Evolutionary conservation across 2,329 filamentous ascomycete species (phyloP), one percentile per base, ranked within the genome.

Genomic region (Cercospora citrullina): DNA sequence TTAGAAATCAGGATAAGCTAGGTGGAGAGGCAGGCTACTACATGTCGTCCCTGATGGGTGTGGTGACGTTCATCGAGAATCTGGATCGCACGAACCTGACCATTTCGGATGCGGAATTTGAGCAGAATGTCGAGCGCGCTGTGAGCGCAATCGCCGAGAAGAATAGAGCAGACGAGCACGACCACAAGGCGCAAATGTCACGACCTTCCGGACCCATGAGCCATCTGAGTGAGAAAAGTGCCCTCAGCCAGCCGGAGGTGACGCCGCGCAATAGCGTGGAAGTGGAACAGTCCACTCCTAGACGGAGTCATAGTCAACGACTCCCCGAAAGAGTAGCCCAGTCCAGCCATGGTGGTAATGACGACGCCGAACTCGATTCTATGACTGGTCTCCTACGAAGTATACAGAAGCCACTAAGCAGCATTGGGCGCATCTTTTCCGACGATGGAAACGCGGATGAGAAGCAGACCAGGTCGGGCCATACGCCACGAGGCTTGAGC

Each of bases 21-120:
- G 92, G 91, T 26, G 95, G 95, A n/a, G 95, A 99, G 83, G 94
- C 95, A 14, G 95, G 95, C 12, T 99, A 99, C 80, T 99, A 99
- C 80, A 87, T 99, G 65, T 98, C 94, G 33, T 98, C 95, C 7
- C 82, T 99, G 73, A 92, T 94, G 90, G 95, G 95, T 63, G 95
- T 93, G 45, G 90, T 99, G 60, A 93, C 97, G 75, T 99, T 99
- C 79, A 92, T 99, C 73, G 95, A 99, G 81, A 96, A 92, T 68
- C 89, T 99, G 80, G 95, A 99, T 79, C 90, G 94, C 55, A 98
- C 95, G 1, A 94, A 91, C 28, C 82, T 99, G 7, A 98, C 95
- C 0, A 95, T 99, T 62, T 90, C 90, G 1, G 94, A 99, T 75
- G 93, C 95, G 66, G 95, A 98, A 42, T 99, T 99, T 75, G 95